Percentiles rank a stretch among this genome's conserved stretches.
Evolutionary conservation across 2,329 filamentous ascomycete species (phyloP).

Genomic region (Cordyceps militaris): DNA sequence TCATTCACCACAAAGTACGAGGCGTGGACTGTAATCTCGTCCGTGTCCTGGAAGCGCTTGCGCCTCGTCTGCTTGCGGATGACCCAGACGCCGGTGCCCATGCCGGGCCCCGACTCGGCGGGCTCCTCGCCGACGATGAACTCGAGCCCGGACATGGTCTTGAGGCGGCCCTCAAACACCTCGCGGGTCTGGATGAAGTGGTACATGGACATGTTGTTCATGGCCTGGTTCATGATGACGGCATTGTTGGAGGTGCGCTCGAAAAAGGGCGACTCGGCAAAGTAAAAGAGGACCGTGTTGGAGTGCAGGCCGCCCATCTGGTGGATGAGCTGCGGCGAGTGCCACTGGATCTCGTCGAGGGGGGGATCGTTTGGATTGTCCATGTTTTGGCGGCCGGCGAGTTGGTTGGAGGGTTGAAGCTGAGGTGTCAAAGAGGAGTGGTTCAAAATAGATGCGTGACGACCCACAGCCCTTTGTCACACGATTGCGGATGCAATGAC

Average conservation of each 20-base stretch:
- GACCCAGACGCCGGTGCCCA: slow-evolving; percentile 61
- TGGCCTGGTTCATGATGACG: slow-evolving; percentile 53
- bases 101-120: slow-evolving; percentile 55
- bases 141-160: slow-evolving; percentile 59
- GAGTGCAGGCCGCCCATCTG: slow-evolving; percentile 54
- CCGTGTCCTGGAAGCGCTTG: slow-evolving; percentile 47
- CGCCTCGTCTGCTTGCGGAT: slow-evolving; percentile 61
- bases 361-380: slow-evolving; percentile 41
- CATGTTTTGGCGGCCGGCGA: slow-evolving; percentile 28
- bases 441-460: not conserved
- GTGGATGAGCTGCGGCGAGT: slow-evolving; percentile 41
- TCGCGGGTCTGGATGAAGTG: slow-evolving; percentile 53
- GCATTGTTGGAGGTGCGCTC: slow-evolving; percentile 62
- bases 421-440: not conserved
- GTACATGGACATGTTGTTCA: slow-evolving; percentile 53
- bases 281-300: slow-evolving; percentile 61
- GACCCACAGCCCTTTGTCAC: not conserved
- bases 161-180: slow-evolving; percentile 54
- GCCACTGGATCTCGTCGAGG: slow-evolving; percentile 63
- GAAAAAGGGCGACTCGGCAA: slow-evolving; percentile 61
- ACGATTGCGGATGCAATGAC: not conserved
- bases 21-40: slow-evolving; percentile 52
- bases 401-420: not conserved
- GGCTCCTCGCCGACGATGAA: slow-evolving; percentile 60
- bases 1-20: slow-evolving; percentile 60